Evolutionary conservation across 768 basidiomycete species (phyloP).

Genomic region (Xanthoconium purpureum): DNA sequence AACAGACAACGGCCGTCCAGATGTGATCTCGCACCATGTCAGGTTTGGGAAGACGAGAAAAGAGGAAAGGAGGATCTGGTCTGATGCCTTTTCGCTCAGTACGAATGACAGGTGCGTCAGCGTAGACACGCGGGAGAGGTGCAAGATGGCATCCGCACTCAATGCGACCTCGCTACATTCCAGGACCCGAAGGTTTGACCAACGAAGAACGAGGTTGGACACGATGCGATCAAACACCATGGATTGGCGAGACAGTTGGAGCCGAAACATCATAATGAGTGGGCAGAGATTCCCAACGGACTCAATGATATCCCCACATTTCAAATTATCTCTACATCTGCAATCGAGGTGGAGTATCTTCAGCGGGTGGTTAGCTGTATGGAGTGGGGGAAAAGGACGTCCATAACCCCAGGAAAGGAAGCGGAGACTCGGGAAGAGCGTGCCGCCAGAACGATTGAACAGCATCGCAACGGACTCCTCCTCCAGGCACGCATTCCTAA

Average conservation of each 20-base stretch:
- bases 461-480: background rate
- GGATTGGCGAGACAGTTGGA: background rate
- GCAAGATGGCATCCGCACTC: background rate
- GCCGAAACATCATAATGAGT: background rate
- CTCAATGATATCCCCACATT: background rate
- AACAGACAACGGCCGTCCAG: background rate
- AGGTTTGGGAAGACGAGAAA: background rate
- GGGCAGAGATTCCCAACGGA: background rate
- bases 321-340: background rate
- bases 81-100: background rate
- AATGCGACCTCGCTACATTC: background rate
- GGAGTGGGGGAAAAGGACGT: background rate
- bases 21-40: background rate
- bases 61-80: background rate
- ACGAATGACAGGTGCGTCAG: background rate
- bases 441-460: background rate
- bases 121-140: background rate
- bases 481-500: background rate
- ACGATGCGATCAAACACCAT: background rate
- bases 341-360: background rate
- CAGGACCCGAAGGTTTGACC: background rate
- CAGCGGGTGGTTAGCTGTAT: background rate
- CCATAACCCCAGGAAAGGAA: background rate
- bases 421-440: slow-evolving; percentile 3
- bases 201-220: background rate